Evolutionary conservation across 345 rosid species (phyloP), one percentile per base, ranked within the genome.

Genomic region (Acer yangbiense): DNA sequence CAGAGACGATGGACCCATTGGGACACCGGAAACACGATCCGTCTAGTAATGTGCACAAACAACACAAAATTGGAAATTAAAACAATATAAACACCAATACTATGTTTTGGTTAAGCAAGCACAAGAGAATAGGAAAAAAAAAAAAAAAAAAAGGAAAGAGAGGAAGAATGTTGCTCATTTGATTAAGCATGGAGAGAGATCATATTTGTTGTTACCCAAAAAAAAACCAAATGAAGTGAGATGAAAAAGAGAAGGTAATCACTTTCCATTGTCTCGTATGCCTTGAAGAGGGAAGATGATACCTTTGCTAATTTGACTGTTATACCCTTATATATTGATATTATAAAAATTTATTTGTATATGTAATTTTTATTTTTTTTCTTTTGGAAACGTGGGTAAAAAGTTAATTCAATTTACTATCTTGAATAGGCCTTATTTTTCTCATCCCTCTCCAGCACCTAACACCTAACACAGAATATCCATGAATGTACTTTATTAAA

Each of bases 1-100:
- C 41, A 87, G 83, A 73, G 97, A 87, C 13, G 93, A 73, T 57
- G 91, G 90, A 67, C 87, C 84, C 71, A 87, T 76, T 67, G 89
- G 87, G 69, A 87, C 74, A 60, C 87, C 87, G 29, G 91, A 85
- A 77, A 85, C 83, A 82, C 68, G 85, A 75, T 90, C 89, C 48
- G 77, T 65, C 91, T 91, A 78, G 75, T 72, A 67, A 72, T 50
- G 14, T 41, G 57, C 35, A 68, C 57, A 72, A 75, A 35, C 58
- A 71, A 58, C 13, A 76, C 65, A 69, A 3, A 16, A 39, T n/a
- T 21, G 55, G 46, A 68, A 62, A 70, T 71, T 55, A 69, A 1
- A 20, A 27, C 1, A 60, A 46, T 46, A 29, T 4, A 68, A 65
- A 23, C 60, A 52, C 23, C 18, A 76, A 39, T 21, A 57, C 18